Base-by-base conservation (phyloP, 129 eudicot species). In the Centaurea solstitialis region DNA sequence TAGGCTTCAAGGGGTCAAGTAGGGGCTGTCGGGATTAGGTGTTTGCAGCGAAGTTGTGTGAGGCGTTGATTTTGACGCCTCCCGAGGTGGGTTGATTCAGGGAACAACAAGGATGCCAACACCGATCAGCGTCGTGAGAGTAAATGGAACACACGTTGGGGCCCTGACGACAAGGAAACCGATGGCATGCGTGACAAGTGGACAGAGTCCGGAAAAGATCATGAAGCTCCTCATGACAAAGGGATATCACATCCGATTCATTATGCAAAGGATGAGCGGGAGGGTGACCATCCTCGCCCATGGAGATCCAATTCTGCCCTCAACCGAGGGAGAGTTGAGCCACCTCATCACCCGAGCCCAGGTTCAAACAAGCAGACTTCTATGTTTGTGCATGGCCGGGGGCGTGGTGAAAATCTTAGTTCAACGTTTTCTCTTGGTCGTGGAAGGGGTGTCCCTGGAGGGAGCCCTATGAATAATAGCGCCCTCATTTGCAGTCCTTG, bases 61-160 rank as follows among this genome's bases (percentile, higher is more conserved):
- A n/a, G n/a, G n/a, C n/a, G n/a, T n/a, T n/a, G n/a, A n/a, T n/a
- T n/a, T n/a, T n/a, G n/a, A n/a, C n/a, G n/a, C n/a, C n/a, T n/a
- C n/a, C n/a, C n/a, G n/a, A n/a, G 90, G 45, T 89, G 91, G 97
- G 74, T 79, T 70, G 99, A 92, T 78, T 41, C 89, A 5, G 88
- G 86, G 26, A 90, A 88, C 75, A 85, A 79, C 75, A 85, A 79
- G 87, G 97, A 94, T 11, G 74, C 13, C 57, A 84, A 24, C 76
- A 65, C 76, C 41, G 97, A 91, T 38, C 98, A 88, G 75, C 96
- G 96, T 23, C 96, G 93, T 15, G 97, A 92, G 86, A 88, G 88
- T 81, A 95, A 93, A 74, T 95, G 99, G 99, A 95, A 83, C 83
- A 80, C 97, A 12, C 87, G 97, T 10, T 91, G 99, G 99, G 99